Evolutionary conservation across 192 early-diverging fungal genomes (phyloP).

Genomic region (Coemansia asiatica): DNA sequence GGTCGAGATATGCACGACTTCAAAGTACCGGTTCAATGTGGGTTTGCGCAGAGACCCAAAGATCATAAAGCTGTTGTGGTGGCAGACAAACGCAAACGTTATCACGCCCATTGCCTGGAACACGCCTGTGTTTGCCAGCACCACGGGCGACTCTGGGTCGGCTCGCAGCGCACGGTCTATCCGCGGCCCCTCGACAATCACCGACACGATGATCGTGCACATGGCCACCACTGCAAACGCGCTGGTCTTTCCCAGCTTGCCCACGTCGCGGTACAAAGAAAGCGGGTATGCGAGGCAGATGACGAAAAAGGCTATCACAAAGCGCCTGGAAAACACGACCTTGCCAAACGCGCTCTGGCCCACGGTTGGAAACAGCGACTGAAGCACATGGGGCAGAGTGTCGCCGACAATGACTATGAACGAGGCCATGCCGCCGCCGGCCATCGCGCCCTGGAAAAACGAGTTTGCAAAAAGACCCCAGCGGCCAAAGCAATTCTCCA

Average conservation of each 20-base stretch:
- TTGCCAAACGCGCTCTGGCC: constrained; percentile 56
- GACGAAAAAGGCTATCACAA: constrained; percentile 78
- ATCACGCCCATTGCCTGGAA: constrained; percentile 87
- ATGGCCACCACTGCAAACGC: constrained; percentile 82
- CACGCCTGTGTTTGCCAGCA: constrained; percentile 58
- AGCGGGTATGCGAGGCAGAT: constrained; percentile 79
- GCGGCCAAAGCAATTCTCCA: constrained; percentile 80
- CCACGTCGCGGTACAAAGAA: constrained; percentile 83
- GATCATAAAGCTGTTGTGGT: constrained; percentile 94
- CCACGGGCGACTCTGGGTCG: constrained; percentile 27
- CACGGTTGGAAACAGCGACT: constrained; percentile 65
- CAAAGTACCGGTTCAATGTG: constrained; percentile 79
- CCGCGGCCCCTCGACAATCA: constrained; percentile 68
- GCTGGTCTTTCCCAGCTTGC: constrained; percentile 85
- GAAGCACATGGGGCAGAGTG: constrained; percentile 82
- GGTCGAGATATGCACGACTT: constrained; percentile 81
- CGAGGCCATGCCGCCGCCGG: constrained; percentile 78
- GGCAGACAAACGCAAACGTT: constrained; percentile 95
- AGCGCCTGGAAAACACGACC: constrained; percentile 66
- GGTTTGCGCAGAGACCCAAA: constrained; percentile 82
- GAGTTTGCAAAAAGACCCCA: constrained; percentile 75
- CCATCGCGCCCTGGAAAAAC: constrained; percentile 90
- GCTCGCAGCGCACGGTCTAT: constrained; percentile 56
- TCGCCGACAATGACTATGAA: constrained; percentile 71
- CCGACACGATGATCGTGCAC: constrained; percentile 71